Evolutionary conservation across 2,329 filamentous ascomycete genomes (phyloP).

Genomic region (Reticulascus tulasneorum): DNA sequence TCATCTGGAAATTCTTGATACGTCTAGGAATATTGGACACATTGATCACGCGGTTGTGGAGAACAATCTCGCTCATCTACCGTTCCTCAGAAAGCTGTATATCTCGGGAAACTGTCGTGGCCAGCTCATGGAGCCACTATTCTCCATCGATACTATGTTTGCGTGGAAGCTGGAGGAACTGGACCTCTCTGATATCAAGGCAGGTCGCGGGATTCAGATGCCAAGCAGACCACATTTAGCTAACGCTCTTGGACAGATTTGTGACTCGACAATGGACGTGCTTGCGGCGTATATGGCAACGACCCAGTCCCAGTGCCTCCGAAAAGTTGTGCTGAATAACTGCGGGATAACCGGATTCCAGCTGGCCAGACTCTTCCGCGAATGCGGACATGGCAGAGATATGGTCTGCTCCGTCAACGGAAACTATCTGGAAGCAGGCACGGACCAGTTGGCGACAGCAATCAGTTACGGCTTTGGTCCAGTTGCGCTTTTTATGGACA

Average conservation of each 20-base stretch:
- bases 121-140: constrained; percentile 38
- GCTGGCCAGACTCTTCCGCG: constrained; percentile 46
- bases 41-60: constrained; percentile 45
- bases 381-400: constrained; percentile 44
- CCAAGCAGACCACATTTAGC: constrained; percentile 14
- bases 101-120: constrained; percentile 49
- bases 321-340: constrained; percentile 44
- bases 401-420: constrained; percentile 46
- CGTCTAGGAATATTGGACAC: constrained; percentile 49
- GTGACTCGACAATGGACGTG: constrained; percentile 42
- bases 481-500: constrained; percentile 48
- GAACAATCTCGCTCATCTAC: constrained; percentile 38
- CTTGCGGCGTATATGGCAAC: constrained; percentile 43
- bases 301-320: constrained; percentile 35
- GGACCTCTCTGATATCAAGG: constrained; percentile 51
- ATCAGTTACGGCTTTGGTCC: constrained; percentile 45
- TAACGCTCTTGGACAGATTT: constrained; percentile 33
- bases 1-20: constrained; percentile 44
- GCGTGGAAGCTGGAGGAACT: constrained; percentile 48
- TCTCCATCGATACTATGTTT: constrained; percentile 39
- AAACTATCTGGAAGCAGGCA: constrained; percentile 49
- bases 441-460: constrained; percentile 45
- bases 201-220: constrained; percentile 20
- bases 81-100: constrained; percentile 42
- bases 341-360: constrained; percentile 49